phyloP scores from a whole-genome alignment of 129 eudicot genomes.

The Sambucus nigra region DNA sequence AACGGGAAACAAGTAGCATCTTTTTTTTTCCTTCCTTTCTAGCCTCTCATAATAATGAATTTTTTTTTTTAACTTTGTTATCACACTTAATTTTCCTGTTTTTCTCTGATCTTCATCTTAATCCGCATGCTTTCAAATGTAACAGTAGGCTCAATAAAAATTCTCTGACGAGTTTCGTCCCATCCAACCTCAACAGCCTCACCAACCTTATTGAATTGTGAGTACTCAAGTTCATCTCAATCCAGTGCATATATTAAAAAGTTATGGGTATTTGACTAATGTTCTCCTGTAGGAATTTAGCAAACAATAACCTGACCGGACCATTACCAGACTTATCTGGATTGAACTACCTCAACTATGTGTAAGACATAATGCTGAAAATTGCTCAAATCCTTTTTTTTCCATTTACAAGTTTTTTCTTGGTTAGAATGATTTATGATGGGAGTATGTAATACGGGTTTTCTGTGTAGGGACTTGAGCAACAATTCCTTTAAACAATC shows the following conservation, averaged over 20 bases:
- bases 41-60: no score
- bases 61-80: no score
- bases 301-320: slow-evolving; percentile 45
- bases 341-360: slow-evolving; percentile 28
- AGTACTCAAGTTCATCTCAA: not conserved
- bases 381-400: not conserved
- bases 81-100: no score
- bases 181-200: slow-evolving; percentile 37
- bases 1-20: no score
- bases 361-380: slow-evolving; percentile 20
- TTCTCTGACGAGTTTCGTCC: slow-evolving; percentile 24
- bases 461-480: slow-evolving; percentile 46
- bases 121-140: not conserved
- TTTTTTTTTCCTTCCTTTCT: no score
- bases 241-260: not conserved
- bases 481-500: slow-evolving; percentile 34
- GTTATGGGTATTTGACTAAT: not conserved
- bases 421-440: not conserved
- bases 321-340: slow-evolving; percentile 38
- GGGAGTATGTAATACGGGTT: not conserved
- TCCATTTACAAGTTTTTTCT: not conserved
- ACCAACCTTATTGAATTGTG: slow-evolving; percentile 29
- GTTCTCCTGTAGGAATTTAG: slow-evolving; percentile 26
- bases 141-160: slow-evolving; percentile 43
- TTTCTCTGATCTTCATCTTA: no score